phyloP scores from a whole-genome alignment of 2,329 filamentous ascomycete genomes.

The Pseudogymnoascus sp. region DNA sequence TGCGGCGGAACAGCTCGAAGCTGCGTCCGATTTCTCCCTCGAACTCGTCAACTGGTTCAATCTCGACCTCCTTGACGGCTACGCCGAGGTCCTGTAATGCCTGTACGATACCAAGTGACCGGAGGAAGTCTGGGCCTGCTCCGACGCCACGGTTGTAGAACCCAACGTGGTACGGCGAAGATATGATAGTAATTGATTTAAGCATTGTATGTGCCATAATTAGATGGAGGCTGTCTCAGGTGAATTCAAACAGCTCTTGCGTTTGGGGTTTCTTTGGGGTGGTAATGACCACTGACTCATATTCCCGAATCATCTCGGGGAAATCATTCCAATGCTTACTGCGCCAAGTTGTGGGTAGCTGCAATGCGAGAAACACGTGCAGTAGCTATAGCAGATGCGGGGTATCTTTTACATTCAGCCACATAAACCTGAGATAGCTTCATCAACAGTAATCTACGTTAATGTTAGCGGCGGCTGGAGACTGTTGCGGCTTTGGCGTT shows the following conservation, averaged over 20 bases:
- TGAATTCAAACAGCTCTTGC: not conserved
- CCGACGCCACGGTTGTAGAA: slow-evolving; percentile 31
- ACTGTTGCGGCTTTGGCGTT: not conserved
- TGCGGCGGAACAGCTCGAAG: slow-evolving; percentile 33
- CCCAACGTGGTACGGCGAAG: slow-evolving; percentile 35
- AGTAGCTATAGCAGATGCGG: not conserved
- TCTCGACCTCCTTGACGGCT: slow-evolving; percentile 22
- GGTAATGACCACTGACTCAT: not conserved
- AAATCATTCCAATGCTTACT: not conserved
- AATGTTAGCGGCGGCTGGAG: not conserved
- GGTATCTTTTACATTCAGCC: not conserved
- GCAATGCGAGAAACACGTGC: not conserved
- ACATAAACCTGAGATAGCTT: not conserved
- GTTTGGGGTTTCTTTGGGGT: not conserved
- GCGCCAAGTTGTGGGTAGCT: not conserved
- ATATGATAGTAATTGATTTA: slow-evolving; percentile 30
- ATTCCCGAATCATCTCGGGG: not conserved
- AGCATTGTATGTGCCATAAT: not conserved
- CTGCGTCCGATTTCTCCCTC: slow-evolving; percentile 34
- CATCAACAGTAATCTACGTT: not conserved
- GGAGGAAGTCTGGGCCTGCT: slow-evolving; percentile 30
- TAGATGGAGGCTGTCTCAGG: not conserved
- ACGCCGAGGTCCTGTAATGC: slow-evolving; percentile 23
- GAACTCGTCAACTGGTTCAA: slow-evolving; percentile 27
- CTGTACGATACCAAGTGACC: slow-evolving; percentile 24